Percentiles rank a stretch among this genome's conserved stretches.
phyloP scores from a whole-genome alignment of 768 basidiomycete genomes.

The Podaxis rugospora region DNA sequence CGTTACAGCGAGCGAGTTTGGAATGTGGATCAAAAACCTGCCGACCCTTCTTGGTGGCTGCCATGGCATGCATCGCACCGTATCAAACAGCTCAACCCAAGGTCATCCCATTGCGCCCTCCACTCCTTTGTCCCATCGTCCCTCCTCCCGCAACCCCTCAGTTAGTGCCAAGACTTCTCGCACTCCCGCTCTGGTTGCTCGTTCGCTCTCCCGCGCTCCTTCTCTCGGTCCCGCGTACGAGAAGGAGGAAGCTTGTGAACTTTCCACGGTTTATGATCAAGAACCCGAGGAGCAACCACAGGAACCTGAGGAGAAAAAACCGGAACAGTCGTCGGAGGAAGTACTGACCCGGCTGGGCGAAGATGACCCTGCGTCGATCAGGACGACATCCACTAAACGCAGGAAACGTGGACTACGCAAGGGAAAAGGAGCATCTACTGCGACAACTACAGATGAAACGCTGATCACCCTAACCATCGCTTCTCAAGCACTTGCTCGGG shows the following conservation, averaged over 20 bases:
- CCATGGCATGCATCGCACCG: slow-evolving; percentile 51
- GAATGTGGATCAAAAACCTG: slow-evolving; percentile 80
- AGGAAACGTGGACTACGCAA: slow-evolving; percentile 84
- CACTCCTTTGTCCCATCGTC: slow-evolving; percentile 65
- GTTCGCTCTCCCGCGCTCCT: slow-evolving; percentile 60
- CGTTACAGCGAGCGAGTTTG: slow-evolving; percentile 80
- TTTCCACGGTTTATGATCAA: slow-evolving; percentile 53
- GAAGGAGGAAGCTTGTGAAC: slow-evolving; percentile 37
- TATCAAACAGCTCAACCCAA: slow-evolving; percentile 57
- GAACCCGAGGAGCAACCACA: slow-evolving; percentile 45
- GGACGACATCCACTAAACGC: slow-evolving; percentile 71
- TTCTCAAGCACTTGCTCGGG: slow-evolving; percentile 78
- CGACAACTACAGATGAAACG: slow-evolving; percentile 47
- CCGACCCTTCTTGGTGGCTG: slow-evolving; percentile 58
- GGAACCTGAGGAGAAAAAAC: slow-evolving; percentile 37
- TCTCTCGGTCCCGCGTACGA: slow-evolving; percentile 52
- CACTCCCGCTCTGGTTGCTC: slow-evolving; percentile 49
- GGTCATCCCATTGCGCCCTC: slow-evolving; percentile 62
- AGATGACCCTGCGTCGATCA: slow-evolving; percentile 42
- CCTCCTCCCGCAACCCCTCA: slow-evolving; percentile 62
- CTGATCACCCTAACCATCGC: slow-evolving; percentile 72
- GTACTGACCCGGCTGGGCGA: slow-evolving; percentile 40
- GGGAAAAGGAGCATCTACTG: slow-evolving; percentile 57
- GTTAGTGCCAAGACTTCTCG: slow-evolving; percentile 39
- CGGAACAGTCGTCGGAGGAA: slow-evolving; percentile 39